Evolutionary conservation across 2,329 filamentous ascomycete genomes (phyloP), one percentile per base, ranked within the genome.

Genomic region (Alternaria conjuncta): DNA sequence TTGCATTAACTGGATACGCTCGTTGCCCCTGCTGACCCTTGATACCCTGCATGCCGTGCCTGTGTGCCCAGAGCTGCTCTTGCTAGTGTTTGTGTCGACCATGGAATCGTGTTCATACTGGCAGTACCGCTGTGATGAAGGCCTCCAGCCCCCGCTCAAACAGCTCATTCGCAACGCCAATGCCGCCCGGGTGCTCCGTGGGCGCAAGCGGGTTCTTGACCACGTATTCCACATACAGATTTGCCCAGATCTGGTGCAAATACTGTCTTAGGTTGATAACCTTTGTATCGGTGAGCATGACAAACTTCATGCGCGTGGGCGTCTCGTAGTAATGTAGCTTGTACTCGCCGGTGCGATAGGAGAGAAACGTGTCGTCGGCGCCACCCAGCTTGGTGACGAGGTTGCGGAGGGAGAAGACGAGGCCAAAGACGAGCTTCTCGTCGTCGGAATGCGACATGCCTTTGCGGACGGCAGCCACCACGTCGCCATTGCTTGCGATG

Each of bases 281-380:
- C 70, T 89, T 91, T 41, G 92, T 92, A 82, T 98, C 96, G 23
- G 96, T 98, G 77, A 98, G 86, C 90, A 99, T 93, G 77, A 97
- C 94, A 78, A 98, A 96, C 78, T 97, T 96, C 81, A 97, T 90
- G 79, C 93, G 96, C 56, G 94, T 96, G 1, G 94, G 94, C 12
- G 96, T 98, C 85, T 99, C 96, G 86, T 97, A 99, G 85, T 97
- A 99, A 83, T 99, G 96, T 73, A 99, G 88, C 83, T 97, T 97
- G 86, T 99, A 99, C 82, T 97, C 92, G 71, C 87, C 92, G 57
- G 96, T 99, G 72, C 93, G 92, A 83, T 92, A 99, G 71, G 91
- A 93, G 72, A 99, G 91, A 81, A 99, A 99, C 78, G 85, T 88
- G 83, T 97, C 95, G 79, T 97, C 94, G 58, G 93, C 89, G 69